phyloP scores from a whole-genome alignment of 306 rosid species.

The Biancaea sappan region DNA sequence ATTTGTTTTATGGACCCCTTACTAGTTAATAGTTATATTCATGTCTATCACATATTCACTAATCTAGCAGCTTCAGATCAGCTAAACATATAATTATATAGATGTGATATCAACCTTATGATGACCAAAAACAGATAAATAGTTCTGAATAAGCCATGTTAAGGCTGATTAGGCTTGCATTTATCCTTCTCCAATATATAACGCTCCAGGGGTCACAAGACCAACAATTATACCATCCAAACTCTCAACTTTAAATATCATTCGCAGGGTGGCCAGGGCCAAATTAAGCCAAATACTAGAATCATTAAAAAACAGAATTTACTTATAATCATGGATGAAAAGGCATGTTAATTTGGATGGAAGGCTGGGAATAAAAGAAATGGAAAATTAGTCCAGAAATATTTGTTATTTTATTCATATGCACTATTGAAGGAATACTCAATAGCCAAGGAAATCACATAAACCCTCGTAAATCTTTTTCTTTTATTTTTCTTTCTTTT shows the following conservation, averaged over 20 bases:
- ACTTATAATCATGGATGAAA: not conserved
- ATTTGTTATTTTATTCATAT: not conserved
- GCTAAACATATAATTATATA: not conserved
- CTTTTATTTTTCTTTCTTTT: not conserved
- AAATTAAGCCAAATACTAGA: not conserved
- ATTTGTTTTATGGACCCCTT: too few relatives aligned
- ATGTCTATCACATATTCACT: not conserved
- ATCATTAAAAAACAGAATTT: constrained; percentile 15
- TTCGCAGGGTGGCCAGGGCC: not conserved
- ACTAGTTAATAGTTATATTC: too few relatives aligned
- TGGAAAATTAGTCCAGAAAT: not conserved
- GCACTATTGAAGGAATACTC: not conserved
- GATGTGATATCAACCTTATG: constrained; percentile 14
- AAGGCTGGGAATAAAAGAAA: not conserved
- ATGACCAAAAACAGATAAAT: not conserved
- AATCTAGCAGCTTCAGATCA: constrained; percentile 8
- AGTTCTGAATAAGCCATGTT: not conserved
- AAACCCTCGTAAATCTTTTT: not conserved
- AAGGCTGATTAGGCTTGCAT: not conserved
- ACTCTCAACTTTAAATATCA: not conserved
- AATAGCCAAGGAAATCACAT: constrained; percentile 14
- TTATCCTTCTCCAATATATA: too few relatives aligned
- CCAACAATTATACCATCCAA: constrained; percentile 5
- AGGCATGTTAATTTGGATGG: not conserved
- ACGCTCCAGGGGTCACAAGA: constrained; percentile 1